Base-by-base conservation (phyloP, 2,329 filamentous ascomycete genomes). In the Pestalotiopsis sp. region DNA sequence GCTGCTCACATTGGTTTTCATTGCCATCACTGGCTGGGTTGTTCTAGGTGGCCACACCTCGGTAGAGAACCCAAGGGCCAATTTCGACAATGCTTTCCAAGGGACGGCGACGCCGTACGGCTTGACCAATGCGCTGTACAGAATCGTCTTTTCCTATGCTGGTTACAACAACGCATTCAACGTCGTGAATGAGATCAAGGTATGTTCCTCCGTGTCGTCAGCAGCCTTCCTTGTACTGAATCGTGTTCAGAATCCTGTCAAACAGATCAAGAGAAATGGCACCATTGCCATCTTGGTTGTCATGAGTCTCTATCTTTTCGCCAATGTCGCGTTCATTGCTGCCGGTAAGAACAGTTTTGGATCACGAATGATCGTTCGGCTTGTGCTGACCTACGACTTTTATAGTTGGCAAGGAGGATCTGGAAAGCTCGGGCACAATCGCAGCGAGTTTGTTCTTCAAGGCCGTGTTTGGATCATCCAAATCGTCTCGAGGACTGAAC, bases 91-190 rank as follows among this genome's bases (percentile, higher is more conserved):
- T 70, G 76, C 84, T 0, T 87, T 85, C 67, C 75, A 76, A 12
- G 84, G 84, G 0, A 80, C 78, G 1, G 76, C 79, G 0, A 74
- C 73, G 0, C 79, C 75, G 17, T 75, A 31, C 77, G 67, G 67
- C 0, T 31, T 86, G 31, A 83, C 85, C 3, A 87, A 84, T 68
- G 88, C 88, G 0, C 74, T 91, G 27, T 84, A 88, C 62, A 89
- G 85, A 66, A 86, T 91, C 64, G 83, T 87, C 36, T 90, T 89
- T 69, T 86, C 87, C 0, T 91, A 89, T 69, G 76, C 80, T 0
- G 88, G 88, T 1, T 90, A 85, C 69, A 78, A 82, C 12, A 91
- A 90, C 70, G 86, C 87, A 0, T 90, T 90, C 77, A 89, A 89
- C 69, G 82, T 91, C 3, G 86, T 87, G 68, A 89, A 89, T 65